Percentiles rank a stretch among this genome's conserved stretches.
Conservation (phyloP, 768 basidiomycete species). For the Leccinum variicolor region DNA sequence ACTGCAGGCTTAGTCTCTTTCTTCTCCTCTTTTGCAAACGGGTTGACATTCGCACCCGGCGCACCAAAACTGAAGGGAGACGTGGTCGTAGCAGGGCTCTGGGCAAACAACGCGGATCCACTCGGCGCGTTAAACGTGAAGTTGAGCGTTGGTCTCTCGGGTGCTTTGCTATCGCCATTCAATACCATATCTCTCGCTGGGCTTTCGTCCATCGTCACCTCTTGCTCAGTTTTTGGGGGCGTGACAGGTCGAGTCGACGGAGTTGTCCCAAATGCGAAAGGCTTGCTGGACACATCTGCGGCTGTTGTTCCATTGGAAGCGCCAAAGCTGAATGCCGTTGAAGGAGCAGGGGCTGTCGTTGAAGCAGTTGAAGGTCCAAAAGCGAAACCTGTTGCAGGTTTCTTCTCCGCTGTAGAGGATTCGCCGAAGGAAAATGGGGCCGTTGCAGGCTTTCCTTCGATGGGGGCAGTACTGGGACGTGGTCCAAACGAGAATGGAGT, state of each 20-base stretch:
- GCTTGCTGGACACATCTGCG: slow-evolving; percentile 45
- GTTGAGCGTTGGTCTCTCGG: slow-evolving; percentile 39
- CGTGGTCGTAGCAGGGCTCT: slow-evolving; percentile 30
- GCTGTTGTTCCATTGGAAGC: slow-evolving; percentile 31
- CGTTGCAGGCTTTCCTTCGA: slow-evolving; percentile 21
- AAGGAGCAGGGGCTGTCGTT: slow-evolving; percentile 30
- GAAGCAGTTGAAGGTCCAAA: slow-evolving; percentile 40
- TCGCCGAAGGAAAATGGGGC: slow-evolving; percentile 29
- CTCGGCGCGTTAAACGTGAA: slow-evolving; percentile 48
- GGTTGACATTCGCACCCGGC: slow-evolving; percentile 34
- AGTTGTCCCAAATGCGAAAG: slow-evolving; percentile 52
- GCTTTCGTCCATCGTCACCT: slow-evolving; percentile 80
- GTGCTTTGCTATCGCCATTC: slow-evolving; percentile 36
- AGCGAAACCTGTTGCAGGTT: slow-evolving; percentile 37
- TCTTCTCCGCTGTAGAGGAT: slow-evolving; percentile 34
- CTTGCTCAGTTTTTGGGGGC: slow-evolving; percentile 63
- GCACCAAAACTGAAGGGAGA: slow-evolving; percentile 34
- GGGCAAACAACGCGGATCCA: slow-evolving; percentile 34
- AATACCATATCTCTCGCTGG: slow-evolving; percentile 60
- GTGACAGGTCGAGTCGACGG: slow-evolving; percentile 50
- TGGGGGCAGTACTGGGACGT: slow-evolving; percentile 19
- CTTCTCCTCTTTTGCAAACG: slow-evolving; percentile 50
- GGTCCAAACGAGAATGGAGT: slow-evolving; percentile 46
- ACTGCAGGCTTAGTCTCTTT: slow-evolving; percentile 41
- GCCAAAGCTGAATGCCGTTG: slow-evolving; percentile 47